A percentile compares a stretch with the other conserved stretches of the same genome.
Conservation (phyloP, 2,329 filamentous ascomycete species). For the Pyrenochaeta sp. region DNA sequence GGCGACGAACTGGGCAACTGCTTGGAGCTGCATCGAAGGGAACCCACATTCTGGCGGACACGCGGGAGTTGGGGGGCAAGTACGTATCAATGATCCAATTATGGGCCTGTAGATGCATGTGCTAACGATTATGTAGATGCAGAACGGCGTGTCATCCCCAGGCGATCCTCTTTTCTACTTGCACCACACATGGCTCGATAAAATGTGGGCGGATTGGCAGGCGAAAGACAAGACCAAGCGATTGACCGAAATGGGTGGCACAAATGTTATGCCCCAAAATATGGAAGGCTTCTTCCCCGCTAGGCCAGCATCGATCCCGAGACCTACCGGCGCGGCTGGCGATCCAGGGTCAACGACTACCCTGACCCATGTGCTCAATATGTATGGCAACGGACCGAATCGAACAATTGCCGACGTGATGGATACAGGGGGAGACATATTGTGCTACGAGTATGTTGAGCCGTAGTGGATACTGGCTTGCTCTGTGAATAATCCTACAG, state of each 20-base stretch:
- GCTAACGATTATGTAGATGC: slow-evolving; percentile 17
- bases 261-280: slow-evolving; percentile 8
- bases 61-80: slow-evolving; percentile 25
- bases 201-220: slow-evolving; percentile 34
- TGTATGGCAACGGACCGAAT: slow-evolving; percentile 21
- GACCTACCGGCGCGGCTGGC: slow-evolving; percentile 8
- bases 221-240: slow-evolving; percentile 2
- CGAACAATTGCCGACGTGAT: slow-evolving; percentile 27
- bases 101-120: background rate
- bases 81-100: slow-evolving; percentile 2
- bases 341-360: slow-evolving; percentile 27
- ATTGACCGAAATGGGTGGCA: slow-evolving; percentile 20
- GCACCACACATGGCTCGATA: slow-evolving; percentile 32
- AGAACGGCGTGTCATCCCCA: slow-evolving; percentile 20
- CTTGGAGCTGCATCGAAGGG: slow-evolving; percentile 23
- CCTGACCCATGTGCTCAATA: slow-evolving; percentile 24
- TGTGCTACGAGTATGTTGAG: slow-evolving; percentile 31
- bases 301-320: slow-evolving; percentile 9
- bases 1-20: slow-evolving; percentile 6
- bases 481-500: too few relatives aligned
- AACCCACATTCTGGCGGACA: slow-evolving; percentile 22
- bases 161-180: slow-evolving; percentile 35
- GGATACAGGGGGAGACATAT: slow-evolving; percentile 18
- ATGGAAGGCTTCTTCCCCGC: slow-evolving; percentile 4
- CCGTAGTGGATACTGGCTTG: too few relatives aligned